Base-by-base conservation (phyloP, 371 early-diverging fungal species). In the Mucor racemosus region DNA sequence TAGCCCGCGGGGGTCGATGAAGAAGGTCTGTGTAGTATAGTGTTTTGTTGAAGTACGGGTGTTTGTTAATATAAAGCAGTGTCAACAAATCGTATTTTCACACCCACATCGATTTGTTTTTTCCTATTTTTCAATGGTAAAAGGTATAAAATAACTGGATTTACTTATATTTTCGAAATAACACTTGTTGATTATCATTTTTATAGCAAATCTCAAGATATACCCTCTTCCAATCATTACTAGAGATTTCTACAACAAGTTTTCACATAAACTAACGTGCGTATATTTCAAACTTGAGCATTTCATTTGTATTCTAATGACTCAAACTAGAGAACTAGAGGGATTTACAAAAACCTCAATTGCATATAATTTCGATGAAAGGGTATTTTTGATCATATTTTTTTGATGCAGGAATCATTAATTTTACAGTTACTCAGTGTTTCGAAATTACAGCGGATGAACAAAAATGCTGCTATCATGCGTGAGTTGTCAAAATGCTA, bases 391-490 rank as follows among this genome's bases (percentile, higher is more conserved):
- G 33, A 14, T 4, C 1, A 0, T 34, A 11, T 33, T n/a, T 59
- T 41, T 42, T 26, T n/a, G 3, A 39, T 41, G 26, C 41, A 26
- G 39, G 42, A 31, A 34, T 31, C 7, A 21, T 50, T 31, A 5
- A 53, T 53, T 31, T 38, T 10, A 53, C 46, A 14, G 21, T 31
- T 26, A 53, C 26, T 10, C 36, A 78, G 78, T 73, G 36, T 39
- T 76, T 78, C 34, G 58, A 68, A 31, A 68, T 78, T 15, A 65
- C 59, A 31, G 76, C 64, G 2, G 41, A 39, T 4, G 42, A 60
- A 1, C 64, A 64, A 36, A 13, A 59, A n/a, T 38, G 36, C 1
- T 66, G 67, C 17, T 55, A 60, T 6, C 10, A 61, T 15, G 67
- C 62, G 78, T 77, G 67, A 69, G 67, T 58, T 19, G 5, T 15